phyloP scores from a whole-genome alignment of 2,329 filamentous ascomycete genomes.

The Colletotrichum tamarilloi region DNA sequence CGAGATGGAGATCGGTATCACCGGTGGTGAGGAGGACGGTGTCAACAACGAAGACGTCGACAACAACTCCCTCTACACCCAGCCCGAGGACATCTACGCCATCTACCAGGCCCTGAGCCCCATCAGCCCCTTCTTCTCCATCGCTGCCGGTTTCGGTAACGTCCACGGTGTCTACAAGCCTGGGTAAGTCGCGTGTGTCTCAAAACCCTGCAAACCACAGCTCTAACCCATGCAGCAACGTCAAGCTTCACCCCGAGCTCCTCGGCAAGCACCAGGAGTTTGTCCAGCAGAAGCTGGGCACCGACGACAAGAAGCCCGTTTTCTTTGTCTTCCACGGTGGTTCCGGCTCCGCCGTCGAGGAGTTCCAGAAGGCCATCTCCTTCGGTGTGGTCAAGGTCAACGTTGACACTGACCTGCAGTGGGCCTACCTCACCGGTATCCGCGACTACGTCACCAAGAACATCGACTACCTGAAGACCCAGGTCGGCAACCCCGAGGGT shows the following conservation, averaged over 20 bases:
- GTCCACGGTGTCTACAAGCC: conserved; percentile 99
- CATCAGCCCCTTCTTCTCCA: conserved; percentile 97
- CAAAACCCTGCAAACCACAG: not conserved
- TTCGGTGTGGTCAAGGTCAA: conserved; percentile 99
- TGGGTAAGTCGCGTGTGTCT: conserved; percentile 52
- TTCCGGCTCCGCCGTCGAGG: conserved; percentile 88
- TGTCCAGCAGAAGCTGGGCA: conserved; percentile 82
- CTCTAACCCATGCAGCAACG: conserved; percentile 65
- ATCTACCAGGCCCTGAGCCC: conserved; percentile 88
- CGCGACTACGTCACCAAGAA: conserved; percentile 94
- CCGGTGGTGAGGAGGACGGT: conserved; percentile 96
- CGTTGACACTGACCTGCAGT: conserved; percentile 98
- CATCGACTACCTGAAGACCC: conserved; percentile 87
- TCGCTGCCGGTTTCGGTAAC: conserved; percentile 98
- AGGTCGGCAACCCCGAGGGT: conserved; percentile 95
- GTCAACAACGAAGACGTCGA: conserved; percentile 97
- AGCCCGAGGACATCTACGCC: conserved; percentile 94
- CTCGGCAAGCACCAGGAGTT: conserved; percentile 96
- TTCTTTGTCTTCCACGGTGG: conserved; percentile 99
- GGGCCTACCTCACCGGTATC: conserved; percentile 90
- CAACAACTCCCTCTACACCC: conserved; percentile 97
- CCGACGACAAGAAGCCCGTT: conserved; percentile 87
- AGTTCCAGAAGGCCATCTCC: conserved; percentile 88
- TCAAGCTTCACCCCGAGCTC: conserved; percentile 95
- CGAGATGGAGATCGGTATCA: conserved; percentile 89